Percentiles rank a stretch among this genome's conserved stretches.
These are phyloP conservation scores for Cladobotryum mycophilum DNA, from an alignment of 2,329 filamentous ascomycete species.

Conservation along the genomic window DNA sequence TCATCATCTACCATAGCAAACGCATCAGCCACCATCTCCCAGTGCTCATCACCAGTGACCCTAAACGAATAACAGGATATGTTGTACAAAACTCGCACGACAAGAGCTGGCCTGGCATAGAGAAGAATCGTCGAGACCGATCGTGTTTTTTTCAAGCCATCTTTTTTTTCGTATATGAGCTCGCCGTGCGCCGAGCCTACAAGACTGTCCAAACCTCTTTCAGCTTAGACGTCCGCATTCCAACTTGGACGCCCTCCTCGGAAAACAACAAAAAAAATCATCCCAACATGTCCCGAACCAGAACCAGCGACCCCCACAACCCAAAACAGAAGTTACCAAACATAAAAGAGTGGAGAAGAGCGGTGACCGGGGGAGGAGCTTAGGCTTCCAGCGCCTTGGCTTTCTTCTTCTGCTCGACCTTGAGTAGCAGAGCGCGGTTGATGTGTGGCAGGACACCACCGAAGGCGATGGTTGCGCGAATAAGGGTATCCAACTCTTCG, in stretches of 20 bases:
- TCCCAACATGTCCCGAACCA: constrained; percentile 7
- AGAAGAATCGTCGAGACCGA: neutral
- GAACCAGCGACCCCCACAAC: constrained; percentile 8
- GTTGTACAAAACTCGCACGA: constrained; percentile 11
- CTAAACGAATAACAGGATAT: constrained; percentile 9
- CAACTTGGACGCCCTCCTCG: constrained; percentile 5
- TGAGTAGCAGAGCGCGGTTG: constrained; percentile 91
- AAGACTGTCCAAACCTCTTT: constrained; percentile 10
- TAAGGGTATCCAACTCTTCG: constrained; percentile 95
- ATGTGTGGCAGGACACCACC: constrained; percentile 98
- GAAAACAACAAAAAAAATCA: constrained; percentile 5
- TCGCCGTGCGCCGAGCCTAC: constrained; percentile 5
- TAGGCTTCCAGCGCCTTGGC: constrained; percentile 46
- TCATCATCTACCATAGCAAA: constrained; percentile 8
- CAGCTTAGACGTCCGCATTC: constrained; percentile 3
- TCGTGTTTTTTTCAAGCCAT: neutral
- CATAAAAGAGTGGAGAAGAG: constrained; percentile 3
- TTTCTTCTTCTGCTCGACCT: constrained; percentile 98
- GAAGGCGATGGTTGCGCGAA: constrained; percentile 95
- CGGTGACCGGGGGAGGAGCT: constrained; percentile 3
- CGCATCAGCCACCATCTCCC: constrained; percentile 7
- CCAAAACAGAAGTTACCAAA: constrained; percentile 4
- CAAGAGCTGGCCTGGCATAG: neutral
- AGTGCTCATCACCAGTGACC: constrained; percentile 1
- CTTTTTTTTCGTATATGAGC: neutral